Base-by-base conservation (phyloP, 129 eudicot species). In the Artemisia argyi region DNA sequence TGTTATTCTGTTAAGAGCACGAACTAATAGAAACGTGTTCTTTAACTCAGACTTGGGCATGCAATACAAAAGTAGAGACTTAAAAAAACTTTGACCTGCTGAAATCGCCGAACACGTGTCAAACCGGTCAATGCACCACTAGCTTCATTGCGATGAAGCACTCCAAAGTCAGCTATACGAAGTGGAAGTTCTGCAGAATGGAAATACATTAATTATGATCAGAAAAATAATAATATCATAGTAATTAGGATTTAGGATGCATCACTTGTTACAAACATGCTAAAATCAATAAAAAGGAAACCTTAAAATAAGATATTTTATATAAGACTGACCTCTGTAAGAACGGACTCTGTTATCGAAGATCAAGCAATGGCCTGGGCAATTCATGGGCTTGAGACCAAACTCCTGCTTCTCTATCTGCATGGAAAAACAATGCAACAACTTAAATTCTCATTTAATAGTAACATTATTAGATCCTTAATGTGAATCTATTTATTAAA, bases 341-440 rank as follows among this genome's bases (percentile, higher is more conserved):
- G 97, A 93, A 69, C 92, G 98, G 54, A 85, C 92, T 82, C 95
- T 83, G 65, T 85, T 77, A 68, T 89, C 90, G 60, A 93, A 93
- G 67, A 93, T 87, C 71, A 87, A 82, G 76, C 96, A 93, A 74
- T 90, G 97, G 32, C 96, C 97, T 1, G 98, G 96, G 78, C 98
- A 94, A 76, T 94, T 94, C 98, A 94, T 94, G 22, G 98, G 98
- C 85, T 94, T 94, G 12, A 93, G 93, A 52, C 92, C 98, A 44
- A 90, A 93, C 76, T 93, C 90, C 83, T 93, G 98, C 55, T 88
- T 85, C 57, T 90, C 99, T 64, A 94, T 81, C 97, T 94, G 89
- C 85, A 82, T 12, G 14, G 59, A 53, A 60, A 53, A 74, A 42
- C 42, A 56, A 72, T 69, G 71, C n/a, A 75, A 57, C 57, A 35